Evolutionary conservation across 2,329 filamentous ascomycete genomes (phyloP), one percentile per base, ranked within the genome.

Genomic region (Neofusicoccum sp.): DNA sequence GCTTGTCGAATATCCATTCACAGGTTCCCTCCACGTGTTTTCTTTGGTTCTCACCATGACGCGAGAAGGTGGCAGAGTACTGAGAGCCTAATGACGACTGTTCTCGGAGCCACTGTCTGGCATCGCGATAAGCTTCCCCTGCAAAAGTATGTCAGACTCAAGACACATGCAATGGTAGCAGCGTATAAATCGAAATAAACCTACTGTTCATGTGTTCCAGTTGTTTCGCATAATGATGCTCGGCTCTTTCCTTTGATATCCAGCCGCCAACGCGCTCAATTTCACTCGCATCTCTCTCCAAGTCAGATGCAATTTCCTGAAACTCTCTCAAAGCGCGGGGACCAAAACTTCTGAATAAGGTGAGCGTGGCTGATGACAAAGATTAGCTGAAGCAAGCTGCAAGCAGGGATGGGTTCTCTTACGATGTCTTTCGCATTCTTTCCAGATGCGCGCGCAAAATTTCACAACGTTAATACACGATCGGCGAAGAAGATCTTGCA

Each of bases 101-200:
- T 6, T 16, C 34, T 14, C 49, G 31, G 37, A 54, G 49, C 49
- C 49, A 54, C 5, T 54, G 16, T 11, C 33, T n/a, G 4, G 49
- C 31, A 4, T 22, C n/a, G 22, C 31, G 47, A 11, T 54, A 39
- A 16, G 37, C 36, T 28, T 29, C 28, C 39, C 28, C 45, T 14
- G 33, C 33, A 29, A 39, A 6, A 14, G 22, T 4, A 34, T 52
- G 58, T 16, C 45, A 45, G 16, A 33, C 28, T 14, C n/a, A 39
- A 49, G 61, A 33, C 58, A 62, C 65, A 45, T 64, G 52, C 22
- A 66, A 41, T 7, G 56, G 37, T 16, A 60, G 56, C 59, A 64
- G 64, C 37, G 64, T 31, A 22, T 54, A 36, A 11, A 60, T 64
- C 65, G 61, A 66, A 9, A 66, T 61, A 12, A 65, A 29, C 22